phyloP scores from a whole-genome alignment of 495 filamentous ascomycete genomes.

The Acidiella bohemica region DNA sequence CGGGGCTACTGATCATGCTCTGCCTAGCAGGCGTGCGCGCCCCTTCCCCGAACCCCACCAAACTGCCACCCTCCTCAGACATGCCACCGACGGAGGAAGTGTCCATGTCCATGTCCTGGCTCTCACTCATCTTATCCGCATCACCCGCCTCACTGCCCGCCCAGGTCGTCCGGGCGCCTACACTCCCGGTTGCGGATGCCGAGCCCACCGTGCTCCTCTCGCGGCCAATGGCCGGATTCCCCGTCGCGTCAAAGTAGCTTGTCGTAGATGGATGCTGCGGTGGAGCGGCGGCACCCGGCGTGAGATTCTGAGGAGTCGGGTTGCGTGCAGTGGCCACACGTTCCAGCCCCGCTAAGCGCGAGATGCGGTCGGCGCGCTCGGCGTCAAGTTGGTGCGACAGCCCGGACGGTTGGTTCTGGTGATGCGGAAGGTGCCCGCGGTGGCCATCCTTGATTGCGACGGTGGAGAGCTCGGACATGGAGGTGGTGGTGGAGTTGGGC shows the following conservation, averaged over 20 bases:
- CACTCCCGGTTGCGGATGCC: slow-evolving; percentile 62
- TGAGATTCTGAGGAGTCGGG: slow-evolving; percentile 19
- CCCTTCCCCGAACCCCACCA: slow-evolving; percentile 81
- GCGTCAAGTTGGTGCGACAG: slow-evolving; percentile 58
- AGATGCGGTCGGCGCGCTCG: slow-evolving; percentile 87
- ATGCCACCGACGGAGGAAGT: slow-evolving; percentile 54
- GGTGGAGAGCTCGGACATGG: slow-evolving; percentile 73
- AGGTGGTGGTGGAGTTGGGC: slow-evolving; percentile 77
- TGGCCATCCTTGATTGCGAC: slow-evolving; percentile 92
- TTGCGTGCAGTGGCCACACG: slow-evolving; percentile 55
- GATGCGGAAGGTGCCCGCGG: slow-evolving; percentile 50
- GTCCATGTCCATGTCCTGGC: slow-evolving; percentile 20
- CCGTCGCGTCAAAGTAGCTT: slow-evolving; percentile 60
- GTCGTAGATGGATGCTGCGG: slow-evolving; percentile 16
- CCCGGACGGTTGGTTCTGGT: slow-evolving; percentile 31
- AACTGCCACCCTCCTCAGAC: slow-evolving; percentile 70
- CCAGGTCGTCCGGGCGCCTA: slow-evolving; percentile 65
- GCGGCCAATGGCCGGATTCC: slow-evolving; percentile 37
- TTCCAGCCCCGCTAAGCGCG: slow-evolving; percentile 74
- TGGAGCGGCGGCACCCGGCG: slow-evolving; percentile 14
- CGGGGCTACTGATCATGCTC: slow-evolving; percentile 23
- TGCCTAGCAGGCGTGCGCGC: slow-evolving; percentile 43
- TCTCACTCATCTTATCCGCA: slow-evolving; percentile 53
- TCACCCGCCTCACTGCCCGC: slow-evolving; percentile 51
- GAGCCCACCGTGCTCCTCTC: slow-evolving; percentile 76